Percentiles rank a stretch among this genome's conserved stretches.
Evolutionary conservation across 306 rosid species (phyloP).

Genomic region (Sophora flavescens): DNA sequence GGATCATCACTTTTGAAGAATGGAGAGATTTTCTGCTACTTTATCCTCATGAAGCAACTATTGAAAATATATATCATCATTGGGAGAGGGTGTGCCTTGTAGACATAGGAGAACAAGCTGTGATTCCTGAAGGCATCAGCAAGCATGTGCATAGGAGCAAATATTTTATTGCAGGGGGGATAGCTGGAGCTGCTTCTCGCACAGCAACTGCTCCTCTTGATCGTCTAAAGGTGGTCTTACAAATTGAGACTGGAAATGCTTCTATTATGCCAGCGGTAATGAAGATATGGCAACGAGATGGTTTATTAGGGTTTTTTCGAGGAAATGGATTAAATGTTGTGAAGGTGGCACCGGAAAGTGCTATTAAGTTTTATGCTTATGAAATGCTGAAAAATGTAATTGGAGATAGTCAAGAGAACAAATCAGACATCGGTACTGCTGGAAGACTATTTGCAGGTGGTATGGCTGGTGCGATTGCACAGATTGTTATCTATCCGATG

Average conservation of each 20-base stretch:
- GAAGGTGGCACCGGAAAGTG: slow-evolving; percentile 68
- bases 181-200: slow-evolving; percentile 70
- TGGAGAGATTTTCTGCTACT: slow-evolving; percentile 72
- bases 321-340: slow-evolving; percentile 67
- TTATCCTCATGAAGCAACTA: slow-evolving; percentile 67
- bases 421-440: slow-evolving; percentile 53
- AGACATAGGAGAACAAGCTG: slow-evolving; percentile 68
- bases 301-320: slow-evolving; percentile 63
- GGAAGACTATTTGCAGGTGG: slow-evolving; percentile 67
- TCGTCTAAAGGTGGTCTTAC: slow-evolving; percentile 63
- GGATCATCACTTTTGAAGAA: slow-evolving; percentile 68
- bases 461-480: slow-evolving; percentile 66
- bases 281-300: slow-evolving; percentile 63
- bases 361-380: slow-evolving; percentile 62
- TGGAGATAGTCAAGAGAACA: slow-evolving; percentile 41
- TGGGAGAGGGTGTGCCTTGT: slow-evolving; percentile 66
- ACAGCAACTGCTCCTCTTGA: slow-evolving; percentile 71
- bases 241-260: slow-evolving; percentile 58
- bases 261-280: slow-evolving; percentile 58
- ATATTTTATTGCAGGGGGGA: slow-evolving; percentile 62
- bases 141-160: slow-evolving; percentile 58
- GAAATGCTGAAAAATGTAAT: slow-evolving; percentile 61
- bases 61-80: slow-evolving; percentile 65
- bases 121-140: slow-evolving; percentile 70
- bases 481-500: slow-evolving; percentile 58